Base-by-base conservation (phyloP, 2,329 filamentous ascomycete genomes). In the Myriosclerotinia scirpicola region DNA sequence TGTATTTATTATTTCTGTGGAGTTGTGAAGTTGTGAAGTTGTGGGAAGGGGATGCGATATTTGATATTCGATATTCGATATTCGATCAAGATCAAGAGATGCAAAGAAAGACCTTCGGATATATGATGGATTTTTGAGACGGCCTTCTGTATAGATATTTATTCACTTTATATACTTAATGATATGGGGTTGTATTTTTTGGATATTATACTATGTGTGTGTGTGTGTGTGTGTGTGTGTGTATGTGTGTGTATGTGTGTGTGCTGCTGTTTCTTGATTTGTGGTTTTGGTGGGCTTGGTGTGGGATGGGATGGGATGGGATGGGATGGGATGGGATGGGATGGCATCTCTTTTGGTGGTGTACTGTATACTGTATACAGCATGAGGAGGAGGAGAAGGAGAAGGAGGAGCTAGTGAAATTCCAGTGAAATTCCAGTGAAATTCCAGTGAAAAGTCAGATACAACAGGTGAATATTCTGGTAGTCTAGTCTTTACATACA, bases 261-360 rank as follows among this genome's bases (percentile, higher is more conserved):
- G 14, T 50, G 15, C 17, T 50, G 46, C 5, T 5, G 30, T 34
- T 34, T 34, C 30, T 34, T 34, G 30, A 34, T 34, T 34, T 34
- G 30, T 34, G 4, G 30, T 34, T 34, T 34, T 5, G 6, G 30
- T 34, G 30, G 30, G 30, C 5, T 34, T 12, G 11, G 5, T 17
- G 22, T 22, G n/a, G n/a, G 34, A 40, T 55, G 34, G 34, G 30
- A n/a, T 40, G 20, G 34, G 54, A 55, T 55, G 34, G 20, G 30
- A 55, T 55, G 54, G 20, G 54, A 55, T 54, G 30, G 38, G 54
- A 55, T 55, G 53, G n/a, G 53, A 54, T 54, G 44, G 15, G 6
- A 46, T 5, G 1, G 17, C 4, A 12, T 15, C 40, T 5, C 40
- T 44, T 34, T 6, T 34, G 30, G 30, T 34, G 30, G 6, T 5